Evolutionary conservation across 257 asterid species (phyloP).

Genomic region (Scutellaria barbata): DNA sequence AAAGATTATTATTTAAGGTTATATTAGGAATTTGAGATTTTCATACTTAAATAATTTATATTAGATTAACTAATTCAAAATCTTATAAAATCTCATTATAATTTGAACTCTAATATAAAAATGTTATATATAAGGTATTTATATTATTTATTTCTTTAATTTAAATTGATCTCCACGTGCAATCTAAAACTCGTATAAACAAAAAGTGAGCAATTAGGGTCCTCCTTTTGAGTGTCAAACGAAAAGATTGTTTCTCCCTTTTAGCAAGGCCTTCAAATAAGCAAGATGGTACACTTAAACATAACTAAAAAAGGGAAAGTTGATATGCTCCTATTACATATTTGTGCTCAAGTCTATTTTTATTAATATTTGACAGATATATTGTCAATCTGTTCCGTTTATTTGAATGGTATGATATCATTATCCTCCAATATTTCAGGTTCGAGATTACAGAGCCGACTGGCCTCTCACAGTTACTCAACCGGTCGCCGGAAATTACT

Average conservation of each 20-base stretch:
- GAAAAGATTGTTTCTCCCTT: neutral
- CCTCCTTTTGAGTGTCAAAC: neutral
- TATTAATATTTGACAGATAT: neutral
- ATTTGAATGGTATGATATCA: conserved; percentile 7
- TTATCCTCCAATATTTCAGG: conserved; percentile 50
- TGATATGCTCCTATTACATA: neutral
- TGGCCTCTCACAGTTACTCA: conserved; percentile 85
- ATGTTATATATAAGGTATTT: no score
- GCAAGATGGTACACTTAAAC: neutral
- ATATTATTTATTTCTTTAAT: no score
- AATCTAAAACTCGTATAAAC: no score
- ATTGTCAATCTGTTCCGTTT: conserved; percentile 7
- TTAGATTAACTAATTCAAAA: no score
- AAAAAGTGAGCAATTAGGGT: neutral
- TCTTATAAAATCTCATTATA: no score
- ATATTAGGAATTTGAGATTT: no score
- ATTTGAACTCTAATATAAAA: no score
- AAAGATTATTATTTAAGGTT: no score
- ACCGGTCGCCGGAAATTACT: conserved; percentile 93
- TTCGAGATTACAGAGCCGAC: conserved; percentile 76
- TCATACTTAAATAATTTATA: no score
- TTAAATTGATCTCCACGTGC: no score
- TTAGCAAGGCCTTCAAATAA: neutral
- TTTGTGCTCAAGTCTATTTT: neutral
- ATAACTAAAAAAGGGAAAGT: neutral